Percentiles rank a stretch among this genome's conserved stretches.
phyloP scores from a whole-genome alignment of 345 rosid genomes.

The Corchorus capsularis region DNA sequence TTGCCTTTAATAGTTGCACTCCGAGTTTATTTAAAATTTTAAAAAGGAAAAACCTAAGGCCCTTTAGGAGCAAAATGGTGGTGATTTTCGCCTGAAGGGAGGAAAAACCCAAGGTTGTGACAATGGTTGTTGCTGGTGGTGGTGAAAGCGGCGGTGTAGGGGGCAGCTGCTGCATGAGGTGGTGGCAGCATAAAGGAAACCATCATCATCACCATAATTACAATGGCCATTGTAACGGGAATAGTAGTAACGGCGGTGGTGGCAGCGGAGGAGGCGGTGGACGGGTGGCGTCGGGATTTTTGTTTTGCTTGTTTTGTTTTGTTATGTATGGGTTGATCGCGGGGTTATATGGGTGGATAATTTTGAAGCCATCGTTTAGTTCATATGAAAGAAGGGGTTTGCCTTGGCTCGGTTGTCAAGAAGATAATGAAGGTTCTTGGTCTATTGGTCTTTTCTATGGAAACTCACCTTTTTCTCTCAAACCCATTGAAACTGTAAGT shows the following conservation, averaged over 20 bases:
- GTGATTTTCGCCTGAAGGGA: background rate
- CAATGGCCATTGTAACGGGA: background rate
- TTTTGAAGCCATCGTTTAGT: conserved; percentile 28
- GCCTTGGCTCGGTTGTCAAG: conserved; percentile 65
- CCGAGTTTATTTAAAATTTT: no score
- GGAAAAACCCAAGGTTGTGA: background rate
- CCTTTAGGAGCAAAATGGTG: background rate
- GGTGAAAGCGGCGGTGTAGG: conserved; percentile 35
- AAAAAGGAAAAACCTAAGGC: background rate
- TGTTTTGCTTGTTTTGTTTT: conserved; percentile 56
- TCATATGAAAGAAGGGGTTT: conserved; percentile 31
- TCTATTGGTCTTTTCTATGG: conserved; percentile 90
- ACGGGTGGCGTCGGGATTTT: conserved; percentile 47
- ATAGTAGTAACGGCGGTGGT: background rate
- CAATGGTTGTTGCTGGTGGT: conserved; percentile 34
- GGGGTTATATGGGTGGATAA: conserved; percentile 56
- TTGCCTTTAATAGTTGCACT: background rate
- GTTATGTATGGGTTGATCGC: conserved; percentile 66
- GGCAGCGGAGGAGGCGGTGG: conserved; percentile 14
- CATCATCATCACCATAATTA: background rate
- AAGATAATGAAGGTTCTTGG: conserved; percentile 95
- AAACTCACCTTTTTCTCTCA: conserved; percentile 81
- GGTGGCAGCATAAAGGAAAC: conserved; percentile 7
- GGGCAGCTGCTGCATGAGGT: conserved; percentile 18
- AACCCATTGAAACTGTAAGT: conserved; percentile 82